These are phyloP conservation scores for Stachybotrys echinatus DNA, from an alignment of 2,329 filamentous ascomycete species.

Conservation along the genomic window DNA sequence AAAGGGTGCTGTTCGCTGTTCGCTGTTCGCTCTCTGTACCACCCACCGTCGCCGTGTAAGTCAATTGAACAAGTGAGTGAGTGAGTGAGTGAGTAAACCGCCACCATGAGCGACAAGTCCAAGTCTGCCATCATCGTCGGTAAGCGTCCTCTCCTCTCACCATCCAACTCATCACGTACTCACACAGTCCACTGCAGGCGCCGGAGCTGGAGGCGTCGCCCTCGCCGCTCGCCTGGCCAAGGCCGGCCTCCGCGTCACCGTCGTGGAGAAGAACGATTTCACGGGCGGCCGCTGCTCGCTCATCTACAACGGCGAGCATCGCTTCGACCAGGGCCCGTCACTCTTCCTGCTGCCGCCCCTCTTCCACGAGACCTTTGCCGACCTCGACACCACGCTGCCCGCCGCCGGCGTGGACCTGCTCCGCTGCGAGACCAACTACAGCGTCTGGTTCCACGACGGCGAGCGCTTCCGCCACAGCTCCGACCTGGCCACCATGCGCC, in stretches of 20 bases:
- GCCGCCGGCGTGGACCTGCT: constrained; percentile 62
- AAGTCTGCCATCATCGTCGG: constrained; percentile 22
- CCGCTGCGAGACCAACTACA: constrained; percentile 73
- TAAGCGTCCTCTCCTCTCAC: constrained; percentile 2
- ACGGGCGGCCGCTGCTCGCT: constrained; percentile 68
- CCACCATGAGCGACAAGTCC: constrained; percentile 9
- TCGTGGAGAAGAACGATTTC: constrained; percentile 72
- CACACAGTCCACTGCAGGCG: constrained; percentile 38
- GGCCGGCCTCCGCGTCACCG: constrained; percentile 65
- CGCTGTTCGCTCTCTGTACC: neutral
- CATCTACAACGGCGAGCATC: constrained; percentile 52
- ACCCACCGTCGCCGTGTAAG: neutral
- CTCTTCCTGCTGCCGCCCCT: constrained; percentile 66
- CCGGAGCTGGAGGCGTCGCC: constrained; percentile 67
- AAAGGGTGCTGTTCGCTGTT: too few species aligned
- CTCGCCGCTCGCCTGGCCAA: constrained; percentile 66
- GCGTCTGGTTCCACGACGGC: constrained; percentile 67
- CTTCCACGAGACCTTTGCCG: constrained; percentile 63
- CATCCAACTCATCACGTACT: neutral
- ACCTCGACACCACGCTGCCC: constrained; percentile 61
- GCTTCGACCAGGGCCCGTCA: constrained; percentile 74
- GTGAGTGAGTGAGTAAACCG: neutral
- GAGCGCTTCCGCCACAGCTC: constrained; percentile 58
- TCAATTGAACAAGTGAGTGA: neutral
- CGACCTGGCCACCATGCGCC: constrained; percentile 67